phyloP scores from a whole-genome alignment of 441 rosid species.

The Theobroma grandiflorum region DNA sequence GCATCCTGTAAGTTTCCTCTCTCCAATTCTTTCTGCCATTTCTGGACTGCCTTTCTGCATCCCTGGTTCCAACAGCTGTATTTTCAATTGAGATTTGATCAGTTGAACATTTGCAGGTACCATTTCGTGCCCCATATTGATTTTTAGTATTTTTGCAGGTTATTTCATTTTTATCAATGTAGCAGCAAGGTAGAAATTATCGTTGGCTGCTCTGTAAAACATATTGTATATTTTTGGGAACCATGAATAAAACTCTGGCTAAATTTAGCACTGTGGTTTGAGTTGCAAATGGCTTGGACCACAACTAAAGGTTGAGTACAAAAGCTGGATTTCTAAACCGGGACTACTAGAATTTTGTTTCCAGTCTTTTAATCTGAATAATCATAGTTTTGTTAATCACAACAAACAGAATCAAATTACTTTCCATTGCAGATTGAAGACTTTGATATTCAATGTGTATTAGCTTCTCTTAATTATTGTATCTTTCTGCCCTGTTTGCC shows the following conservation, averaged over 20 bases:
- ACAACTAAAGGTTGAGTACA: too few species aligned
- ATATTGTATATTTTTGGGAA: background rate
- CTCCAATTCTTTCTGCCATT: background rate
- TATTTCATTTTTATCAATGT: background rate
- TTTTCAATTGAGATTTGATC: background rate
- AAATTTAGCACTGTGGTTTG: background rate
- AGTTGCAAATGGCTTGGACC: background rate
- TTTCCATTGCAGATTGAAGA: background rate
- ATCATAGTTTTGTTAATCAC: background rate
- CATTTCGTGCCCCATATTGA: background rate
- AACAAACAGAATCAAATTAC: background rate
- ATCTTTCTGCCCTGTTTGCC: background rate
- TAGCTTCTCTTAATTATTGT: background rate
- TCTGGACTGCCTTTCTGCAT: background rate
- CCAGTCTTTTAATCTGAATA: background rate
- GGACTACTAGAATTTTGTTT: too few species aligned
- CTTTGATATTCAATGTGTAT: background rate
- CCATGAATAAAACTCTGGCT: background rate
- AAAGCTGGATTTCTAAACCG: too few species aligned
- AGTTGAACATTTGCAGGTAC: slow-evolving; percentile 1
- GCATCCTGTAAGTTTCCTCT: background rate
- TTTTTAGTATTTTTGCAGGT: background rate
- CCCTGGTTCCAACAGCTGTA: background rate
- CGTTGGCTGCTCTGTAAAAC: background rate
- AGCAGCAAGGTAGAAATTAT: background rate